Evolutionary conservation across 176 grass and related monocot genomes (phyloP).

Genomic region (Raddia guianensis): DNA sequence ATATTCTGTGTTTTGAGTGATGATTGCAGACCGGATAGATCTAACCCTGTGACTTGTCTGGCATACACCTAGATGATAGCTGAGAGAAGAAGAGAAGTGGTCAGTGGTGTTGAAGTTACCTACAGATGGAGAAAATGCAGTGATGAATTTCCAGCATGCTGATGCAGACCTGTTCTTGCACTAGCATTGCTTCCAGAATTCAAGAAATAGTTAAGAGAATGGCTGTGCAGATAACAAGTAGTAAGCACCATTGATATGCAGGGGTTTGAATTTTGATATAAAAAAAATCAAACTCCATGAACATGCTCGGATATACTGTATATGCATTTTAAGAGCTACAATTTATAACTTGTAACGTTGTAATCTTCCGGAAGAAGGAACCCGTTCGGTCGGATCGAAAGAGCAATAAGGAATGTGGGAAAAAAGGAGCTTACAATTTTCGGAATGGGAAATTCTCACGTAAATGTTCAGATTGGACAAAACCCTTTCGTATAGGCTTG

Average conservation of each 20-base stretch:
- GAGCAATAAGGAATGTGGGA: too few relatives aligned
- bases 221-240: background rate
- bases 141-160: slow-evolving; percentile 15
- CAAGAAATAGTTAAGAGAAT: slow-evolving; percentile 29
- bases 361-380: too few relatives aligned
- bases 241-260: slow-evolving; percentile 10
- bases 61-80: slow-evolving; percentile 93
- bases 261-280: too few relatives aligned
- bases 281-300: too few relatives aligned
- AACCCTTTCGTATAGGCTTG: too few relatives aligned
- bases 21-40: background rate
- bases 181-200: background rate
- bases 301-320: too few relatives aligned
- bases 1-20: background rate
- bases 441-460: too few relatives aligned
- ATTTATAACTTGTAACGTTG: too few relatives aligned
- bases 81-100: slow-evolving; percentile 78
- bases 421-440: too few relatives aligned
- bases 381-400: too few relatives aligned
- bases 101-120: slow-evolving; percentile 87
- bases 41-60: slow-evolving; percentile 41
- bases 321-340: too few relatives aligned
- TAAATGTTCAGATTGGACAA: too few relatives aligned
- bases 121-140: slow-evolving; percentile 67
- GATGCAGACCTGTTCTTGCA: background rate